Conservation (phyloP, 2,329 filamentous ascomycete genomes). For the Teratosphaeria pseudoeucalypti region DNA sequence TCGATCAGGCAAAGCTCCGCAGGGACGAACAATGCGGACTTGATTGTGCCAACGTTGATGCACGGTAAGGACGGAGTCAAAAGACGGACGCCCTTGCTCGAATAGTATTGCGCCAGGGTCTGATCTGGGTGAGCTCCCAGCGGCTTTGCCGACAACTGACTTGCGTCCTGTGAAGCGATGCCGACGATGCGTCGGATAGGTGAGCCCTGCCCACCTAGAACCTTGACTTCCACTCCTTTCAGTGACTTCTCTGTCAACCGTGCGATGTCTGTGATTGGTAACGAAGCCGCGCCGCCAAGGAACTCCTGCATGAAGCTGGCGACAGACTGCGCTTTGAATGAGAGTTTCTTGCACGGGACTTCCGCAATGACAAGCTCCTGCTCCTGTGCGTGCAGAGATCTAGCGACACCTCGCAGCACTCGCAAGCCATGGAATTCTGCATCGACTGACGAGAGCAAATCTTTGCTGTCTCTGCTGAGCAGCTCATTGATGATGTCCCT, state of each 20-base stretch:
- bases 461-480: not conserved
- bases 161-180: not conserved
- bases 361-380: not conserved
- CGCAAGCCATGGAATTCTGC: not conserved
- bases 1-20: not conserved
- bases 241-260: not conserved
- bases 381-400: not conserved
- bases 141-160: not conserved
- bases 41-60: not conserved
- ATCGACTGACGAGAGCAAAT: not conserved
- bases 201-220: not conserved
- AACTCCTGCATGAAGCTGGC: not conserved
- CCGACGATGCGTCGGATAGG: not conserved
- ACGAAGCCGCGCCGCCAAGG: not conserved
- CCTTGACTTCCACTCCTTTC: not conserved
- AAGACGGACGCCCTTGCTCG: not conserved
- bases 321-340: not conserved
- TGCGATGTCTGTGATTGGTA: not conserved
- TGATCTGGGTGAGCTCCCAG: not conserved
- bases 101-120: not conserved
- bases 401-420: not conserved
- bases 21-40: not conserved
- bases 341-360: not conserved
- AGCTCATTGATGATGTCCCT: not conserved
- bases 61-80: not conserved